Evolutionary conservation across 2,329 filamentous ascomycete species (phyloP).

Genomic region (Diplocarpon mali): DNA sequence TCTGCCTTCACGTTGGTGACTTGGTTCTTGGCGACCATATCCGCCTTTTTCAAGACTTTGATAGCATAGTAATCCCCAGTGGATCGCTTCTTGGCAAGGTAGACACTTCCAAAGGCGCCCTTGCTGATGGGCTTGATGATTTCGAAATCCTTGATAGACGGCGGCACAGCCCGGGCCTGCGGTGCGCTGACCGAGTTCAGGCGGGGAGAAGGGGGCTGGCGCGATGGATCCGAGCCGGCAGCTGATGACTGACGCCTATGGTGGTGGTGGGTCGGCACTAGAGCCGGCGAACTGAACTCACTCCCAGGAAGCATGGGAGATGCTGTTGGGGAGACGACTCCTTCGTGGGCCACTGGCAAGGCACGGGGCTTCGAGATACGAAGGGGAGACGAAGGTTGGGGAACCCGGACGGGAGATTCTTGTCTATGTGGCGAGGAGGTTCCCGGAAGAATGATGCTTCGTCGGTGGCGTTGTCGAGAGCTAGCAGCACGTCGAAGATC

Average conservation of each 20-base stretch:
- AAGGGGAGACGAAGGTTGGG: slow-evolving; percentile 73
- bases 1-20: slow-evolving; percentile 99
- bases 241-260: slow-evolving; percentile 88
- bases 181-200: slow-evolving; percentile 65
- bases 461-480: slow-evolving; percentile 71
- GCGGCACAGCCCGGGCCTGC: slow-evolving; percentile 78
- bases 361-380: slow-evolving; percentile 72
- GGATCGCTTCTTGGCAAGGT: slow-evolving; percentile 95
- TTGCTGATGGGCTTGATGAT: slow-evolving; percentile 99
- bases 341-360: slow-evolving; percentile 48
- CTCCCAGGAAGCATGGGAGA: slow-evolving; percentile 78
- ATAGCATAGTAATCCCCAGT: slow-evolving; percentile 98
- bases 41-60: slow-evolving; percentile 97
- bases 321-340: slow-evolving; percentile 70
- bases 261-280: slow-evolving; percentile 54
- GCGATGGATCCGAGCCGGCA: slow-evolving; percentile 57
- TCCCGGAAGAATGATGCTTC: slow-evolving; percentile 74
- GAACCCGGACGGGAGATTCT: slow-evolving; percentile 71
- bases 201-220: slow-evolving; percentile 70
- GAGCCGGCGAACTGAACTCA: slow-evolving; percentile 68
- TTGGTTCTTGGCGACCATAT: slow-evolving; percentile 99
- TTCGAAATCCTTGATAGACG: slow-evolving; percentile 98
- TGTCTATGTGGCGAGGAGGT: slow-evolving; percentile 73
- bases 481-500: slow-evolving; percentile 65
- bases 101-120: slow-evolving; percentile 95